Conservation (phyloP, 495 filamentous ascomycete genomes). For the Physcia stellaris region DNA sequence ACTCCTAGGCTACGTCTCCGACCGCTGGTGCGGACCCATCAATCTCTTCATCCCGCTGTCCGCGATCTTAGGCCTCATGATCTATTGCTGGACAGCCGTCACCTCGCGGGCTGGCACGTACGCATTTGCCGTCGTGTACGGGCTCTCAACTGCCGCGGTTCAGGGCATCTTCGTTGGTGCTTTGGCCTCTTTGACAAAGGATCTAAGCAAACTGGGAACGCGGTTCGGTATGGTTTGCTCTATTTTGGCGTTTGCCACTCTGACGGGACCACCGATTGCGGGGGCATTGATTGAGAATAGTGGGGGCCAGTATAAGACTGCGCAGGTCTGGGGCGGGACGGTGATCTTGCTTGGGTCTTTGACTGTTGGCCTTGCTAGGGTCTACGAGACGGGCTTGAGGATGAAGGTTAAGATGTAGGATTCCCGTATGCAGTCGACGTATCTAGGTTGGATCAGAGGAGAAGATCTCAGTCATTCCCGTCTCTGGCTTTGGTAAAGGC, state of each 20-base stretch:
- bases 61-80: constrained; percentile 32
- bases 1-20: constrained; percentile 49
- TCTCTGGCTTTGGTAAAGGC: too few species aligned
- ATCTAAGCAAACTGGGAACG: constrained; percentile 55
- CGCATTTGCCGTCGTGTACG: constrained; percentile 46
- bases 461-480: too few species aligned
- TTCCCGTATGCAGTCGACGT: too few species aligned
- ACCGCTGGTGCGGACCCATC: constrained; percentile 45
- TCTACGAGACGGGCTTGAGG: too few species aligned
- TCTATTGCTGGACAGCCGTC: constrained; percentile 52
- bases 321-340: too few species aligned
- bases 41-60: constrained; percentile 44
- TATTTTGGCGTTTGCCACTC: constrained; percentile 52
- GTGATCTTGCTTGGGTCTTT: too few species aligned
- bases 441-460: too few species aligned
- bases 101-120: constrained; percentile 35
- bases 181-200: constrained; percentile 46
- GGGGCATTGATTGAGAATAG: constrained; percentile 42
- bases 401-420: too few species aligned
- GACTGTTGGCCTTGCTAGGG: too few species aligned
- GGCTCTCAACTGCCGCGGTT: constrained; percentile 48
- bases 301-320: constrained; percentile 38
- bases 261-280: constrained; percentile 63
- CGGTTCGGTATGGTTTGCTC: constrained; percentile 71
- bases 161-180: constrained; percentile 53